phyloP scores from a whole-genome alignment of 1,284 basidiomycete species.

The Ustilago vetiveriae region DNA sequence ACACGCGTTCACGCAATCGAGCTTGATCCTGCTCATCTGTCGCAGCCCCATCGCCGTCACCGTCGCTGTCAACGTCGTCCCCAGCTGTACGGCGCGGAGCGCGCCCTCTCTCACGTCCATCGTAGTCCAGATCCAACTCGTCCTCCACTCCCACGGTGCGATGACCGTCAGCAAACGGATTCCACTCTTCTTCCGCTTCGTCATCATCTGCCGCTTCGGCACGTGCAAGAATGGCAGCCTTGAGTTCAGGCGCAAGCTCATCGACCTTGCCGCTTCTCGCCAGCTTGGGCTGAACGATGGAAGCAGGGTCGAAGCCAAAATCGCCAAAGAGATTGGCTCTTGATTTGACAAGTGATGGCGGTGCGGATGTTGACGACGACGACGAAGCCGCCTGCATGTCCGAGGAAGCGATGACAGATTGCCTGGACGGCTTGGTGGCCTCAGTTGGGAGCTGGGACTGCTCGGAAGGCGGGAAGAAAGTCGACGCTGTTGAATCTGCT shows the following conservation, averaged over 20 bases:
- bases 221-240: conserved; percentile 47
- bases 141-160: conserved; percentile 47
- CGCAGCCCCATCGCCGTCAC: conserved; percentile 6
- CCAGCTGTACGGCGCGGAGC: conserved; percentile 2
- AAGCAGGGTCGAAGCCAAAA: conserved; percentile 26
- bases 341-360: conserved; percentile 28
- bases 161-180: conserved; percentile 29
- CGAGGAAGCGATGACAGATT: neutral
- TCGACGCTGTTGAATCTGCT: neutral
- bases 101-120: conserved; percentile 21
- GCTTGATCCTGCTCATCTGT: conserved; percentile 7
- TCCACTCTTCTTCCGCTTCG: conserved; percentile 51
- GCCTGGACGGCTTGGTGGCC: neutral
- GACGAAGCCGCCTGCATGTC: neutral
- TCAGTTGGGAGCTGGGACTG: neutral
- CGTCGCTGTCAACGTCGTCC: conserved; percentile 16
- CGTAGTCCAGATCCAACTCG: conserved; percentile 47
- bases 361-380: conserved; percentile 1
- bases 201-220: conserved; percentile 47
- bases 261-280: conserved; percentile 16
- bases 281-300: conserved; percentile 20
- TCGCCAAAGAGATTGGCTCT: conserved; percentile 48
- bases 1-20: conserved; percentile 27
- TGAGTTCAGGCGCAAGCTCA: conserved; percentile 40
- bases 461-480: neutral